Base-by-base conservation (phyloP, 2,329 filamentous ascomycete species). In the Pseudogymnoascus sp. region DNA sequence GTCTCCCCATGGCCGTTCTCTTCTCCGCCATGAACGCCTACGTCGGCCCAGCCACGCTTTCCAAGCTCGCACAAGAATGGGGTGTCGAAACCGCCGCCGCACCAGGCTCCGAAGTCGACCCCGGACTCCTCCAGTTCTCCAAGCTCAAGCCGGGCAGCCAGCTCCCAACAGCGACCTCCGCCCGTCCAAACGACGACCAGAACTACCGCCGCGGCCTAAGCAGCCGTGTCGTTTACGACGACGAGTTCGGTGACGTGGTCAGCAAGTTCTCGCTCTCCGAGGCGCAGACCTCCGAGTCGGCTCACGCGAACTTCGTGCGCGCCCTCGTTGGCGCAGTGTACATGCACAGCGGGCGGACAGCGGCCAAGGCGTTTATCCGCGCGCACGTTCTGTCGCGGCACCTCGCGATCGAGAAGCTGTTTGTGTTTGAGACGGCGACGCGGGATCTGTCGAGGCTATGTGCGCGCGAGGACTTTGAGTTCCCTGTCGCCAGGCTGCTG, bases 61-160 rank as follows among this genome's bases (percentile, higher is more conserved):
- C 87, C 60, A 80, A 86, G 17, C 83, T 97, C 67, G 85, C 90
- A 13, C 80, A 82, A 65, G 89, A 94, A 77, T 99, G 94, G 94
- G 94, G 94, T 76, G 86, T 97, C 13, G 93, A 97, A 74, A 78
- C 81, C 44, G 93, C 91, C n/a, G 90, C 89, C 9, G 88, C 86
- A 17, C 94, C 94, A 0, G 94, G 93, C 59, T 85, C 85, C 63
- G 93, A 97, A 77, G 92, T 97, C 62, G 94, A 99, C 73, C 88
- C 92, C 0, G 94, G 93, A 5, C 80, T 96, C 61, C 80, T 99
- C 64, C 94, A 97, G 73, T 96, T 92, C 80, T 78, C 77, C 72
- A 75, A 81, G 61, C 69, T 77, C 5, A 71, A 74, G 59, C 72
- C 76, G 13, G 79, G 80, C 17, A 71, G 79, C 21, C 72, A 77